Evolutionary conservation across 1,284 basidiomycete genomes (phyloP), one percentile per base, ranked within the genome.

Genomic region (Microbotryum saponariae): DNA sequence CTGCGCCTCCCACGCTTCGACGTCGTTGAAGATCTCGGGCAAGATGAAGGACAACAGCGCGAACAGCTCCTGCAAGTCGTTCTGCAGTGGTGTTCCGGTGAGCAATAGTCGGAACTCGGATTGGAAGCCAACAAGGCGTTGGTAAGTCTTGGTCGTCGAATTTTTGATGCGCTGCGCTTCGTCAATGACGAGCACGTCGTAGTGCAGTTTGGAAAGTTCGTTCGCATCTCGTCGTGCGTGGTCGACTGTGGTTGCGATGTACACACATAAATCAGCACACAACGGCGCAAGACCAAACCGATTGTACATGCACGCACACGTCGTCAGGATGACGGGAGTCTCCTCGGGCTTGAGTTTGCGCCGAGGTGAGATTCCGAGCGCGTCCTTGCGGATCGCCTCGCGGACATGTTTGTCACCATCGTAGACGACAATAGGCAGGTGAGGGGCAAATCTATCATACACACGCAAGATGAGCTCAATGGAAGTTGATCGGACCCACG

Each of bases 1-100:
- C 91, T 90, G 92, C 73, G 90, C 83, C 76, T 94, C 89, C 78
- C 96, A 97, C 0, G 87, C 83, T 61, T 89, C 85, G 27, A 94
- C 78, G 70, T 97, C 89, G 64, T 87, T 83, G 75, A 98, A 98
- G 62, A 97, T 86, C 70, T 90, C 86, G 0, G 91, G 91, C 2
- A 94, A 80, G 63, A 96, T 88, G 71, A 97, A 98, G 74, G 97
- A 96, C 50, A 98, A 83, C 8, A 97, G 79, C 2, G 90, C 87
- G 92, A 92, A 97, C 3, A 98, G 79, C 74, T 98, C 93, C 12
- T 85, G 81, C 3, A 98, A 81, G 73, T 97, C 97, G 76, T 98
- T 97, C 88, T 91, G 73, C 33, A 63, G 62, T 1, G 71, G 71
- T 9, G 71, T 72, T 25, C 71, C 71, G 16, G 70, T 64, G 6